phyloP scores from a whole-genome alignment of 495 filamentous ascomycete species.

The Podospora bellae-mahoneyi region DNA sequence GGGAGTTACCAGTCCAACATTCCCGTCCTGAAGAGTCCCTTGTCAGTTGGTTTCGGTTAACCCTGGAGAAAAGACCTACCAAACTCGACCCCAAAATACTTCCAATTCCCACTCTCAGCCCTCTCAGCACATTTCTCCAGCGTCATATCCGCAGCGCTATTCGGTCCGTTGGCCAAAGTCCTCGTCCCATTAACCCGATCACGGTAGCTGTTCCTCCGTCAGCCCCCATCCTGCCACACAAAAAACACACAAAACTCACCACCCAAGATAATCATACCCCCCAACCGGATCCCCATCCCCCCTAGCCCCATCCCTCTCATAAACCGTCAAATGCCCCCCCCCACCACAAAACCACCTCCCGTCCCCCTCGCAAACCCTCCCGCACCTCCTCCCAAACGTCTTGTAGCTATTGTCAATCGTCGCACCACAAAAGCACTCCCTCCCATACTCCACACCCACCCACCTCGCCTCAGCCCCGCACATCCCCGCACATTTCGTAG shows the following conservation, averaged over 20 bases:
- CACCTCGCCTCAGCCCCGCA: background rate
- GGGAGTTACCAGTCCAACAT: constrained; percentile 4
- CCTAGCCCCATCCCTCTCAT: background rate
- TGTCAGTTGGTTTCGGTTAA: background rate
- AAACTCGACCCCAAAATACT: constrained; percentile 6
- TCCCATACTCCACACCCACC: constrained; percentile 5
- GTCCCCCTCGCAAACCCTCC: constrained; percentile 3
- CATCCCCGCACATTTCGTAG: background rate
- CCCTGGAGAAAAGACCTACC: constrained; percentile 1
- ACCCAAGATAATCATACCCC: constrained; percentile 7
- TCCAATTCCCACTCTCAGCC: background rate
- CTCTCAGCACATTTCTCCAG: constrained; percentile 1
- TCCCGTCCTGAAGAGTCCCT: background rate
- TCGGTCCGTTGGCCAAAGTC: background rate
- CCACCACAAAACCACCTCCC: constrained; percentile 2
- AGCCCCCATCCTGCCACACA: background rate
- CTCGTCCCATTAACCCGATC: constrained; percentile 4
- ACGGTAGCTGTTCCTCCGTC: background rate
- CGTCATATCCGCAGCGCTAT: background rate
- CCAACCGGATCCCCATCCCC: background rate
- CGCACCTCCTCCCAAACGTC: constrained; percentile 1
- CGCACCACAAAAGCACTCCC: constrained; percentile 6
- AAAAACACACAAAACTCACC: background rate
- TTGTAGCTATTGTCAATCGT: background rate
- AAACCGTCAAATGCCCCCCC: background rate